Conservation (phyloP, 192 early-diverging fungal genomes). For the Chytriomyces sp. region DNA sequence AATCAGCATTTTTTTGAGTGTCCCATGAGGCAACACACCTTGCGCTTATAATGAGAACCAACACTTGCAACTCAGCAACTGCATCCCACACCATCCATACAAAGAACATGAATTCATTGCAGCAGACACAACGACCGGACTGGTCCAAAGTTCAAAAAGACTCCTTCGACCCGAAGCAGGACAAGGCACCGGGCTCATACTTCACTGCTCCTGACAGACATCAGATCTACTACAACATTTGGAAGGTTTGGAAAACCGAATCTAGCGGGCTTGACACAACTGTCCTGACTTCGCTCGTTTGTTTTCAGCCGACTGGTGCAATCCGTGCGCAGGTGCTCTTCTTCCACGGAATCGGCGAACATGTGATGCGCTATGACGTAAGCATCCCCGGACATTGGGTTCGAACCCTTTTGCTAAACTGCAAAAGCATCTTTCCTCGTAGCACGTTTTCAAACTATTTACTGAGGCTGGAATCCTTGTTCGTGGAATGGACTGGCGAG, state of each 20-base stretch:
- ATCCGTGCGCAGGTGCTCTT: conserved; percentile 51
- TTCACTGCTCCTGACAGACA: conserved; percentile 20
- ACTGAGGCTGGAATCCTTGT: conserved; percentile 59
- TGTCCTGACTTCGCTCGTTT: neutral
- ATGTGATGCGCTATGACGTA: conserved; percentile 59
- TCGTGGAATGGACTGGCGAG: conserved; percentile 68
- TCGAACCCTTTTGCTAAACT: neutral
- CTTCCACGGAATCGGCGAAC: conserved; percentile 61
- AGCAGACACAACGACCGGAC: no score
- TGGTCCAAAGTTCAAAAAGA: no score
- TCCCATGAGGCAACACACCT: neutral
- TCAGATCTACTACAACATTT: conserved; percentile 27
- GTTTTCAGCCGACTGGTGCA: conserved; percentile 14
- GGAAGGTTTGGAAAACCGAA: conserved; percentile 17
- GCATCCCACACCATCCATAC: neutral
- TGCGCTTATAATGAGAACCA: neutral
- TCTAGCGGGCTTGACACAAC: no score
- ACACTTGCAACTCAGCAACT: neutral
- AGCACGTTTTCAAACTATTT: conserved; percentile 63
- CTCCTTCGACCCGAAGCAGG: conserved; percentile 12
- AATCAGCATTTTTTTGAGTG: neutral
- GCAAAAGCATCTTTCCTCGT: neutral
- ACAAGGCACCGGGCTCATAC: conserved; percentile 19
- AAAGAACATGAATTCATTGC: no score
- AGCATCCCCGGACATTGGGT: neutral